Base-by-base conservation (phyloP, 2,329 filamentous ascomycete genomes). In the Cladosporium cucumerinum region DNA sequence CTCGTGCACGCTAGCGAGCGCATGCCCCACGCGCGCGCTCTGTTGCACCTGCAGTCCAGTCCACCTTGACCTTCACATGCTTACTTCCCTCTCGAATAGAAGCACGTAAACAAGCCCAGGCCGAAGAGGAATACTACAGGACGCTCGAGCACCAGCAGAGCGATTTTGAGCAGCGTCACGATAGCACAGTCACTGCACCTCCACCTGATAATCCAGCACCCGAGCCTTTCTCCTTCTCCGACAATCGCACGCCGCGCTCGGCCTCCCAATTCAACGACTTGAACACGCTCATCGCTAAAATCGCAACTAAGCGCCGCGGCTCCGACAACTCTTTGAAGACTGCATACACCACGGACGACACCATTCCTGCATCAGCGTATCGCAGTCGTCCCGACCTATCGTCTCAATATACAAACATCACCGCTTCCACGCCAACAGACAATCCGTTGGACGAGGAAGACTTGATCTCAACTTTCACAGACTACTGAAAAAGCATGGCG, bases 401-500 rank as follows among this genome's bases (percentile, higher is more conserved):
- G 1, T 12, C 14, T 59, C 54, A 57, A 18, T 25, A 25, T 16
- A 36, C 7, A 34, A 39, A 12, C n/a, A 12, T 21, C 8, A 57
- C 54, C 25, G n/a, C 49, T 18, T 61, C 57, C 16, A 34, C 16
- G 28, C 21, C 51, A 23, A 8, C 26, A 51, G 34, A 23, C 34
- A 16, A 14, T 18, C 12, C 26, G n/a, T 34, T n/a, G 23, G 18
- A 30, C 59, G 32, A 28, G 11, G 48, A 46, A 25, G 18, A 25
- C 23, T 14, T 51, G 58, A 49, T 59, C 26, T 21, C 21, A 21
- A 23, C 30, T 30, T 55, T 49, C 18, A 23, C 54, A 16, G 51
- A 57, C 5, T 39, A 55, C 36, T 34, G 26, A 43, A 7, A 14
- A 36, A 55, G 14, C 49, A 72, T 71, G 71, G 69, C 70, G 49